Percentiles rank a stretch among this genome's conserved stretches.
These are phyloP conservation scores for Colletotrichum somersetense DNA, from an alignment of 2,329 filamentous ascomycete species.

Conservation along the genomic window DNA sequence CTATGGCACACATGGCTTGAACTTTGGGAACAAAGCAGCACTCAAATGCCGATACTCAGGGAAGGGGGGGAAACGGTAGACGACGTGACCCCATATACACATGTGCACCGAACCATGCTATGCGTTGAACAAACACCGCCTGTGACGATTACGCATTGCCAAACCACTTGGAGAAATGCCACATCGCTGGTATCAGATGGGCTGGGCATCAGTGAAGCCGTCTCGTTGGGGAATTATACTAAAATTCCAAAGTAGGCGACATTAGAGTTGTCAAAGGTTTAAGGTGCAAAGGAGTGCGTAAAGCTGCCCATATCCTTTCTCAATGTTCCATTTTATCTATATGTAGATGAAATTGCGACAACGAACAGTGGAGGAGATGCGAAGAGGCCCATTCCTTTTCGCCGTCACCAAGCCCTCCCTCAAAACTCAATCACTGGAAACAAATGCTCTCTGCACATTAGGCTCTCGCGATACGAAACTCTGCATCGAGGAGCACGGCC, in stretches of 20 bases:
- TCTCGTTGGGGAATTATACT: background rate
- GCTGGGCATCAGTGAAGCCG: too few relatives aligned
- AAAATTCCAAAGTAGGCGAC: background rate
- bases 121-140: constrained; percentile 1
- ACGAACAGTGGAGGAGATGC: constrained; percentile 8
- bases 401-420: background rate
- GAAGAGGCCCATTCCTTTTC: constrained; percentile 5
- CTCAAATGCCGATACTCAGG: background rate
- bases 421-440: background rate
- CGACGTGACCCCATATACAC: background rate
- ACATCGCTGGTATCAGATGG: too few relatives aligned
- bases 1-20: background rate
- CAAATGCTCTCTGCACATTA: background rate
- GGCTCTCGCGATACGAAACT: constrained; percentile 7
- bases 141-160: background rate
- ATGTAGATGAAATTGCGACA: background rate
- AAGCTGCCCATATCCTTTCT: too few relatives aligned
- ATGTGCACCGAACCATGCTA: constrained; percentile 8
- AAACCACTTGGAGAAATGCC: too few relatives aligned
- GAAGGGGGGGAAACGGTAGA: constrained; percentile 5
- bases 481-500: constrained; percentile 12
- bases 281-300: too few relatives aligned
- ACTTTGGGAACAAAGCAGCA: background rate
- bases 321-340: too few relatives aligned
- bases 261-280: constrained; percentile 15